These are phyloP conservation scores for Talaromyces sp. DNA, from an alignment of 2,329 filamentous ascomycete species.

Conservation along the genomic window DNA sequence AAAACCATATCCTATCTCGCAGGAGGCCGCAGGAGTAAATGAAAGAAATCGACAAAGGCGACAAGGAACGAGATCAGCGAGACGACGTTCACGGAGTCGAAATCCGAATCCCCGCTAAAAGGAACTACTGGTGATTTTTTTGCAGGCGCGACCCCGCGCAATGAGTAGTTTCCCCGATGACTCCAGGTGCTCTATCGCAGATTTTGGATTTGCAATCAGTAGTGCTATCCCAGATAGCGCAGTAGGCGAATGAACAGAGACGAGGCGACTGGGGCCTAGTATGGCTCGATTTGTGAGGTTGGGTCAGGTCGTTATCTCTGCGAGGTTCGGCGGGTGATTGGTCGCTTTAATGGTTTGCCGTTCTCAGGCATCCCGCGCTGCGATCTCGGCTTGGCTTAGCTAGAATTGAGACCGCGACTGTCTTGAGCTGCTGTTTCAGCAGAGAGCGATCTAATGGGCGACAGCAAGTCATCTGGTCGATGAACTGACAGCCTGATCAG, in stretches of 20 bases:
- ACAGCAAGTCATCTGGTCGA: no score
- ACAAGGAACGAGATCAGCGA: neutral
- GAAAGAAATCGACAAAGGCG: neutral
- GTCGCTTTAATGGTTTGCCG: neutral
- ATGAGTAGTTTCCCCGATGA: neutral
- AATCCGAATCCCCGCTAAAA: neutral
- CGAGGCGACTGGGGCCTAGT: neutral
- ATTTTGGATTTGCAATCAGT: slow-evolving; percentile 7
- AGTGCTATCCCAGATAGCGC: neutral
- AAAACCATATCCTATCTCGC: neutral
- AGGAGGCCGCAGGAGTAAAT: neutral
- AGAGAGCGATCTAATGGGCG: no score
- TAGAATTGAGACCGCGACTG: no score
- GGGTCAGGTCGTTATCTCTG: slow-evolving; percentile 6
- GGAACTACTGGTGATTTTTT: neutral
- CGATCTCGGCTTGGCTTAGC: neutral
- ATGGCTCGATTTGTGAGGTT: neutral
- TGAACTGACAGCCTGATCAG: neutral
- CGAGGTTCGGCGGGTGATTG: neutral
- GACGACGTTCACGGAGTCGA: neutral
- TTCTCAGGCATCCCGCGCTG: slow-evolving; percentile 1
- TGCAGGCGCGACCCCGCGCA: slow-evolving; percentile 8
- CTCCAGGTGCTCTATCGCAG: neutral
- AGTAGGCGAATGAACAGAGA: slow-evolving; percentile 11
- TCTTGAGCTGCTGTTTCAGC: no score